Evolutionary conservation across 306 rosid genomes (phyloP).

Genomic region (Dryas drummondii): DNA sequence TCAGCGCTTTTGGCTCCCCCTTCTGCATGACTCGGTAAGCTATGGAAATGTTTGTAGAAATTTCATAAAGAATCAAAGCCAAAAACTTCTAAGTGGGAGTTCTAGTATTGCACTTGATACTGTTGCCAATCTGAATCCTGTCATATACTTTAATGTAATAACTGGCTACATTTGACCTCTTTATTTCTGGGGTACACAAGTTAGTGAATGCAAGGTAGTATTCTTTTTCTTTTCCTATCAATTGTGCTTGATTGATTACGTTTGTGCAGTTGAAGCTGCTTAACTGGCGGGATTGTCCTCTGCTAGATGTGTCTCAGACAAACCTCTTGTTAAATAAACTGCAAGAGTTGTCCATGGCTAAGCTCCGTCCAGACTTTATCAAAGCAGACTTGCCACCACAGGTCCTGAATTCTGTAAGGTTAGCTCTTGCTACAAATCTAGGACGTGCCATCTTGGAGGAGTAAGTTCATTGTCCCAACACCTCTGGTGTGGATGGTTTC

Average conservation of each 20-base stretch:
- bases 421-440: conserved; percentile 84
- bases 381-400: conserved; percentile 59
- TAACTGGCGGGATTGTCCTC: conserved; percentile 73
- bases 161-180: too few relatives aligned
- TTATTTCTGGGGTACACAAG: too few relatives aligned
- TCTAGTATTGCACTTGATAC: not conserved
- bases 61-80: not conserved
- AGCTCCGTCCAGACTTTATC: conserved; percentile 55
- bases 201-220: too few relatives aligned
- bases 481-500: not conserved
- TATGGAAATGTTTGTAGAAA: not conserved
- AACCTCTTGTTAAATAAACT: conserved; percentile 76
- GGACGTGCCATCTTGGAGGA: conserved; percentile 86
- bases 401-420: conserved; percentile 64
- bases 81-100: too few relatives aligned
- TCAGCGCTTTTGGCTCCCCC: conserved; percentile 90
- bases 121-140: not conserved
- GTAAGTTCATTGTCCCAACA: conserved; percentile 3
- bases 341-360: conserved; percentile 77
- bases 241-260: not conserved
- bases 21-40: conserved; percentile 84
- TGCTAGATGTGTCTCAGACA: conserved; percentile 69
- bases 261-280: conserved; percentile 75
- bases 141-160: not conserved
- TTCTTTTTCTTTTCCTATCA: too few relatives aligned